These are phyloP conservation scores for Quercus robur DNA, from an alignment of 306 rosid genomes.

Conservation along the genomic window DNA sequence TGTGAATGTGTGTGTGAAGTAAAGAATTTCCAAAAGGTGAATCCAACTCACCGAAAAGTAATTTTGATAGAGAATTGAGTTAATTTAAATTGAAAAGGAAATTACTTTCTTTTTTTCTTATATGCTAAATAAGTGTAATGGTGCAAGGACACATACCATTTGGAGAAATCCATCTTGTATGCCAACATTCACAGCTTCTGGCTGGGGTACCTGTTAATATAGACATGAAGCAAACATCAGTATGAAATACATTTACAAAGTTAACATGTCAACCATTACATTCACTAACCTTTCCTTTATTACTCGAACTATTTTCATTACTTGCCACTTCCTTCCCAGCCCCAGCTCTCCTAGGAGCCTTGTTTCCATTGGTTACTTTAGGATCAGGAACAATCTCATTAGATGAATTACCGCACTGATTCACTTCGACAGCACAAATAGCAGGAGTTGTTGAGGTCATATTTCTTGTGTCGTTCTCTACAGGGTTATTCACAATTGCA, in stretches of 20 bases:
- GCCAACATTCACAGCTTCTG: slow-evolving; percentile 30
- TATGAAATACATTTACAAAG: slow-evolving; percentile 6
- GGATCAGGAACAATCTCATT: slow-evolving; percentile 26
- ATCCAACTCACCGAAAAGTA: background rate
- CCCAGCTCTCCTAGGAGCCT: slow-evolving; percentile 27
- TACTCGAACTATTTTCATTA: slow-evolving; percentile 25
- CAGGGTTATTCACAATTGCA: slow-evolving; percentile 33
- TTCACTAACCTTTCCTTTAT: slow-evolving; percentile 44
- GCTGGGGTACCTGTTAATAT: slow-evolving; percentile 34
- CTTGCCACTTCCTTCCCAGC: slow-evolving; percentile 33
- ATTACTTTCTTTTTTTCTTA: background rate
- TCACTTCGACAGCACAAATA: slow-evolving; percentile 34
- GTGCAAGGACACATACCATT: slow-evolving; percentile 34
- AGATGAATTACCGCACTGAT: slow-evolving; percentile 26
- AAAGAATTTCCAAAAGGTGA: background rate
- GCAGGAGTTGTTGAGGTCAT: slow-evolving; percentile 22
- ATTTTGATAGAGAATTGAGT: background rate
- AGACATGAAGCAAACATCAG: slow-evolving; percentile 13
- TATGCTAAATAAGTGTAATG: background rate
- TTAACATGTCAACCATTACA: slow-evolving; percentile 3
- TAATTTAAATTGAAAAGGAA: background rate
- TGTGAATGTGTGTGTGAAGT: background rate
- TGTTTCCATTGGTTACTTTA: slow-evolving; percentile 26
- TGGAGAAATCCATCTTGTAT: slow-evolving; percentile 40
- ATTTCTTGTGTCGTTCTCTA: slow-evolving; percentile 35